Conservation (phyloP, 164 flowering plant genomes). For the Umbellularia californica region DNA sequence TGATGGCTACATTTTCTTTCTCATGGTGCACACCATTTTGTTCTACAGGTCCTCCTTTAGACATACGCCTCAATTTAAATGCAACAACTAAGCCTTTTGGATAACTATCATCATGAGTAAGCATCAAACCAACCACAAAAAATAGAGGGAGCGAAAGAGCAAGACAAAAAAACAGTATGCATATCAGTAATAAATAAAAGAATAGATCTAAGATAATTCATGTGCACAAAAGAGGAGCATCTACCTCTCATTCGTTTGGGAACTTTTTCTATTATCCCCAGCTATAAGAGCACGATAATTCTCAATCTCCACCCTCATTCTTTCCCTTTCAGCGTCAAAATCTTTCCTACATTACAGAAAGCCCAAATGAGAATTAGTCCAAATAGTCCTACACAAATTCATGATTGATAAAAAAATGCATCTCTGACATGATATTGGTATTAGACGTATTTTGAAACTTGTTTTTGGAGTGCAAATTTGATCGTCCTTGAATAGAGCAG, state of each 20-base stretch:
- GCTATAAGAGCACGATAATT: conserved; percentile 24
- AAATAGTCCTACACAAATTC: not conserved
- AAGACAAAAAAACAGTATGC: not conserved
- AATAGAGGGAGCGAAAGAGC: not conserved
- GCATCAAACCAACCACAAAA: not conserved
- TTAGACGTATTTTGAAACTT: not conserved
- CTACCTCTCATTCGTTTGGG: conserved; percentile 41
- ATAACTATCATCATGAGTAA: conserved; percentile 40
- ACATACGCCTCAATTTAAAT: conserved; percentile 53
- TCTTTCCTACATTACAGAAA: conserved; percentile 51
- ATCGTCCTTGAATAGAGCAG: no score
- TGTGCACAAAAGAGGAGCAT: conserved; percentile 13
- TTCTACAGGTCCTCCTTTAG: conserved; percentile 29
- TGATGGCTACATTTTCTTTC: conserved; percentile 15
- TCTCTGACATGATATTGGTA: not conserved
- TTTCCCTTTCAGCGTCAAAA: conserved; percentile 64
- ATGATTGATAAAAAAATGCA: not conserved
- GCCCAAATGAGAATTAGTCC: not conserved
- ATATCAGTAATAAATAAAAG: not conserved
- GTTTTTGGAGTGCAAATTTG: no score
- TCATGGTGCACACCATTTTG: conserved; percentile 24
- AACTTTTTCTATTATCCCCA: conserved; percentile 30
- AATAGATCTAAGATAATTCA: not conserved
- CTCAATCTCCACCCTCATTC: conserved; percentile 36
- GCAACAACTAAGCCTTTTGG: conserved; percentile 88